These are phyloP conservation scores for Daedaleopsis nitida DNA, from an alignment of 768 basidiomycete genomes.

Conservation along the genomic window DNA sequence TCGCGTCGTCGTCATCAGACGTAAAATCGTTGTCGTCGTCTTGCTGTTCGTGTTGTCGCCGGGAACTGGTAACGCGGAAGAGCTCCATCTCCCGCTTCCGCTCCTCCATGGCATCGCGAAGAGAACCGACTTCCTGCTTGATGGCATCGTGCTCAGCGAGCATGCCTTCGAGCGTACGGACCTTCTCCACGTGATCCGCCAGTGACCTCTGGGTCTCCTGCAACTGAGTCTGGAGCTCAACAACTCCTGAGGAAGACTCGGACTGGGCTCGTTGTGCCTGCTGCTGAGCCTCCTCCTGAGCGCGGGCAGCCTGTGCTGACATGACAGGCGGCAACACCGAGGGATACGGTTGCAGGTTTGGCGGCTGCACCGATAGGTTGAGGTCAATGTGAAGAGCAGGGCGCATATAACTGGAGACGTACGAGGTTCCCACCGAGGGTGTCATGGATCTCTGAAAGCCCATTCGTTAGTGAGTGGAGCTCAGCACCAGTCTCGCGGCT, in stretches of 20 bases:
- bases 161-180: conserved; percentile 79
- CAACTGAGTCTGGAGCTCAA: conserved; percentile 80
- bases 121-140: conserved; percentile 70
- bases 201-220: conserved; percentile 82
- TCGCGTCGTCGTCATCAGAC: conserved; percentile 44
- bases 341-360: conserved; percentile 64
- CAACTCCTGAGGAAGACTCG: conserved; percentile 40
- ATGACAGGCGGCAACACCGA: conserved; percentile 63
- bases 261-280: conserved; percentile 25
- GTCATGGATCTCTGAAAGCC: conserved; percentile 92
- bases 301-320: conserved; percentile 26
- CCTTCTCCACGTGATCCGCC: conserved; percentile 77
- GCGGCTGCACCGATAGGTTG: conserved; percentile 45
- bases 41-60: conserved; percentile 23
- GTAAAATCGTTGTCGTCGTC: conserved; percentile 19
- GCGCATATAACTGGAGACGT: conserved; percentile 31
- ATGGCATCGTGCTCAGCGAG: conserved; percentile 84
- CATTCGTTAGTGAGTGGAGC: conserved; percentile 69
- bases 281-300: conserved; percentile 19
- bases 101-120: conserved; percentile 74
- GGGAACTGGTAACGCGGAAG: conserved; percentile 31
- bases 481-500: conserved; percentile 92
- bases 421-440: conserved; percentile 85
- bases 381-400: background rate
- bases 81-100: conserved; percentile 53